Conservation (phyloP, 2,329 filamentous ascomycete genomes). For the Dryadomyces sulphureus region DNA sequence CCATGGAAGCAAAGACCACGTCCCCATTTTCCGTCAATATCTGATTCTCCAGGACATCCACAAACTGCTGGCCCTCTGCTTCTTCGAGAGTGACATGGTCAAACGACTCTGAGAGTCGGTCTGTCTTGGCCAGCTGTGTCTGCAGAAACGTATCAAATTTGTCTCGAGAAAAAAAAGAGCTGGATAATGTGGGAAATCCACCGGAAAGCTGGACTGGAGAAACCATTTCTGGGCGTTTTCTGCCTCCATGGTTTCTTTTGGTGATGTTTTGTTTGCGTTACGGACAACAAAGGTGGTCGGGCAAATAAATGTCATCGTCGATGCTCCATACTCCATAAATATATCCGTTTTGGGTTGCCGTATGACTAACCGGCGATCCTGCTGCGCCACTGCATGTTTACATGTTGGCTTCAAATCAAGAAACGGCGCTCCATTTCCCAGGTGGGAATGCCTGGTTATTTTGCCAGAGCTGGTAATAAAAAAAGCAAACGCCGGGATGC, state of each 20-base stretch:
- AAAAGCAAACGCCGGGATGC: too few species aligned
- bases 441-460: too few species aligned
- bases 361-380: too few species aligned
- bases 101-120: not conserved
- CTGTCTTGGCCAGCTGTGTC: conserved; percentile 3
- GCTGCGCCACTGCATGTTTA: too few species aligned
- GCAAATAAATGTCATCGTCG: too few species aligned
- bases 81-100: not conserved
- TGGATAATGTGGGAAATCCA: conserved; percentile 22
- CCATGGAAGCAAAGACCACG: conserved; percentile 30
- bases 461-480: too few species aligned
- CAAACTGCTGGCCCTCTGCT: not conserved
- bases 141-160: conserved; percentile 21
- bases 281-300: too few species aligned
- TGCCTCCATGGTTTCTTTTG: not conserved
- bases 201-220: conserved; percentile 22
- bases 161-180: conserved; percentile 17
- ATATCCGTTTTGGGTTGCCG: too few species aligned
- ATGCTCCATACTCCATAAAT: too few species aligned
- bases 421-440: too few species aligned
- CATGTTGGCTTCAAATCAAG: too few species aligned
- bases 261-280: too few species aligned
- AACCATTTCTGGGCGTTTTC: conserved; percentile 19
- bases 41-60: conserved; percentile 21
- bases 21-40: conserved; percentile 38